A percentile compares a stretch with the other conserved stretches of the same genome.
These are phyloP conservation scores for Monosporozyma unispora DNA, from an alignment of 805 yeast species.

Conservation along the genomic window DNA sequence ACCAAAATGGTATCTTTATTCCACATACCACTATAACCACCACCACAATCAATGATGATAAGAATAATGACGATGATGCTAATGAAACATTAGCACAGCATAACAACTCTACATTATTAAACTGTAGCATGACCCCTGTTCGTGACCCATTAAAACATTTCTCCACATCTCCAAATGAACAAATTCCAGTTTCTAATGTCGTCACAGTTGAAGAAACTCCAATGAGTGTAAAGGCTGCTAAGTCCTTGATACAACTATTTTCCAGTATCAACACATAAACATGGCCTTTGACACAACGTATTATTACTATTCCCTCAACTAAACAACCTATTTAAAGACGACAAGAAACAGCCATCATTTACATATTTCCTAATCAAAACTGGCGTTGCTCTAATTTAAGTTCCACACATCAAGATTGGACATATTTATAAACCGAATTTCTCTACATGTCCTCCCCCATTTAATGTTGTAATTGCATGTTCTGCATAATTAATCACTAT, in stretches of 20 bases:
- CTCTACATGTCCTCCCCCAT: background rate
- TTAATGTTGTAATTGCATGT: background rate
- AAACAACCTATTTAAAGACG: no score
- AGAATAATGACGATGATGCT: background rate
- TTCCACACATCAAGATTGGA: background rate
- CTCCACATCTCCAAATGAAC: background rate
- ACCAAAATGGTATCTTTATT: background rate
- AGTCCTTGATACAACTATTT: slow-evolving; percentile 27
- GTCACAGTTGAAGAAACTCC: slow-evolving; percentile 20
- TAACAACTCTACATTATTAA: background rate
- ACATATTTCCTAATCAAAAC: background rate
- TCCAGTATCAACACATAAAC: slow-evolving; percentile 13
- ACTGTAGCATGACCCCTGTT: slow-evolving; percentile 9
- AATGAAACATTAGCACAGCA: slow-evolving; percentile 1
- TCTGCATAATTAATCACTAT: background rate
- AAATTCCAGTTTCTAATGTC: slow-evolving; percentile 2
- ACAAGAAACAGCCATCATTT: background rate
- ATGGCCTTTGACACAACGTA: no score
- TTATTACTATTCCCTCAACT: no score
- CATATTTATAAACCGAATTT: background rate
- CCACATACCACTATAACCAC: background rate
- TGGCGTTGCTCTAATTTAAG: background rate
- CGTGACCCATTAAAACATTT: slow-evolving; percentile 3
- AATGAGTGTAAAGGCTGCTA: slow-evolving; percentile 30
- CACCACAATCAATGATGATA: background rate